Conservation (phyloP, 2,329 filamentous ascomycete genomes). For the Westerdykella aurantiaca region DNA sequence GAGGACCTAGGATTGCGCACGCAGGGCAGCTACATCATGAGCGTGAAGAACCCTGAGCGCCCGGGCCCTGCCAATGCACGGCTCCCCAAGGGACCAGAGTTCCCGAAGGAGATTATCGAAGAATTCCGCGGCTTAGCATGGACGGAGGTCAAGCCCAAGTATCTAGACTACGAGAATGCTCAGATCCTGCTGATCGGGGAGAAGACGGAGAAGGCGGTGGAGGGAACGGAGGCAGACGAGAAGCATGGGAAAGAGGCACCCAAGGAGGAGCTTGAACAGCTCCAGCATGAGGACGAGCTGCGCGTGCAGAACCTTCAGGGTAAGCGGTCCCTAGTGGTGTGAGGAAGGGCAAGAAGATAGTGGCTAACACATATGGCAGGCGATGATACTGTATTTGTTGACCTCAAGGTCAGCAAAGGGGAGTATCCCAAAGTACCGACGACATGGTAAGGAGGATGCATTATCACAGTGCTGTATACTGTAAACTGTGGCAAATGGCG, state of each 20-base stretch:
- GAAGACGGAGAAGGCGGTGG: constrained; percentile 52
- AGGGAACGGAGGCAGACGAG: constrained; percentile 53
- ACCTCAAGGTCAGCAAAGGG: constrained; percentile 54
- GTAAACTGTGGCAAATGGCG: too few species aligned
- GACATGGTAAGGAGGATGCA: constrained; percentile 20
- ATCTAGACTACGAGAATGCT: constrained; percentile 67
- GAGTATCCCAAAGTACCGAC: constrained; percentile 48
- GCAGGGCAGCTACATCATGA: constrained; percentile 72
- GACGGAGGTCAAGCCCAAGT: constrained; percentile 65
- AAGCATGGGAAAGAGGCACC: constrained; percentile 56
- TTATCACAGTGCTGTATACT: too few species aligned
- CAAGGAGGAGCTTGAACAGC: constrained; percentile 64
- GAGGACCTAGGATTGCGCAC: constrained; percentile 64
- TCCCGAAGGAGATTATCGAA: constrained; percentile 63
- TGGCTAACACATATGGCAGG: constrained; percentile 32
- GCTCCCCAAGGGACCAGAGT: constrained; percentile 62
- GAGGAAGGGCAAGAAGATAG: too few species aligned
- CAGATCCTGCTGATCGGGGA: constrained; percentile 78
- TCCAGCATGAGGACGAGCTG: constrained; percentile 69
- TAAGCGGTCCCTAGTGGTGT: constrained; percentile 18
- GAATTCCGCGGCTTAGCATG: constrained; percentile 70
- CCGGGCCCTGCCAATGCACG: constrained; percentile 58
- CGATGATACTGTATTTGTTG: constrained; percentile 56
- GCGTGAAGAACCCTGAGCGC: constrained; percentile 71
- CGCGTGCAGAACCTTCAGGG: constrained; percentile 57